Percentiles rank a stretch among this genome's conserved stretches.
Conservation (phyloP, 2,329 filamentous ascomycete genomes). For the Paecilomyces variotii region DNA sequence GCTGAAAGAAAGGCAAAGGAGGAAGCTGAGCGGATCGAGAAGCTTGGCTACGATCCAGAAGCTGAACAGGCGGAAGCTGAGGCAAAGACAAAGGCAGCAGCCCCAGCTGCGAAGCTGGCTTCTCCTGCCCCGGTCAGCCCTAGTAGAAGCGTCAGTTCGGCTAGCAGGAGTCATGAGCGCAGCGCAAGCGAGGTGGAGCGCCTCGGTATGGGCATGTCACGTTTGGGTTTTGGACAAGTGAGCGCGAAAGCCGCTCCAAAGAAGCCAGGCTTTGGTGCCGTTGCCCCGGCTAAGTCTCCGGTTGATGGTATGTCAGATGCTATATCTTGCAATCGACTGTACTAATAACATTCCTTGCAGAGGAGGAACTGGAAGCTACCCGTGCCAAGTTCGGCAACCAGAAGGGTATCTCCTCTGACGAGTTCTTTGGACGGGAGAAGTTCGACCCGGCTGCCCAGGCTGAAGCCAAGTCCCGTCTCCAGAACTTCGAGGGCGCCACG, state of each 20-base stretch:
- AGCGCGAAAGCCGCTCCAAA: conserved; percentile 59
- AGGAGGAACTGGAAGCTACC: conserved; percentile 74
- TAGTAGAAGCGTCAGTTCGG: conserved; percentile 53
- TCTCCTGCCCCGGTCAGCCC: conserved; percentile 70
- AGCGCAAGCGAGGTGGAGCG: conserved; percentile 74
- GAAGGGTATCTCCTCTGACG: conserved; percentile 95
- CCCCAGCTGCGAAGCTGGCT: conserved; percentile 55
- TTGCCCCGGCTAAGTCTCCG: conserved; percentile 64
- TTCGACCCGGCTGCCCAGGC: conserved; percentile 73
- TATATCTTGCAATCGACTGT: not conserved
- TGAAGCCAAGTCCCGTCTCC: conserved; percentile 79
- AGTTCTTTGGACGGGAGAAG: conserved; percentile 88
- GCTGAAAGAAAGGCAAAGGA: conserved; percentile 96
- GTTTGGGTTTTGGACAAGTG: conserved; percentile 83
- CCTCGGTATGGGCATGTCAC: conserved; percentile 77
- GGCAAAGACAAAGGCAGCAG: conserved; percentile 26
- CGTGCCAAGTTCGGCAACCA: conserved; percentile 82
- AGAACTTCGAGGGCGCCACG: conserved; percentile 86
- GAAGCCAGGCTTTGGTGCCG: conserved; percentile 82
- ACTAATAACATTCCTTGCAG: conserved; percentile 23
- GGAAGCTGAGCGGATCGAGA: conserved; percentile 91
- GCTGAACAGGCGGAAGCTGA: conserved; percentile 56
- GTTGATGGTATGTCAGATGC: conserved; percentile 51
- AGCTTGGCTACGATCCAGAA: conserved; percentile 90
- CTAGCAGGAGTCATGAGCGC: conserved; percentile 44